Evolutionary conservation across 805 yeast genomes (phyloP).

Genomic region (Ogataea henricii): DNA sequence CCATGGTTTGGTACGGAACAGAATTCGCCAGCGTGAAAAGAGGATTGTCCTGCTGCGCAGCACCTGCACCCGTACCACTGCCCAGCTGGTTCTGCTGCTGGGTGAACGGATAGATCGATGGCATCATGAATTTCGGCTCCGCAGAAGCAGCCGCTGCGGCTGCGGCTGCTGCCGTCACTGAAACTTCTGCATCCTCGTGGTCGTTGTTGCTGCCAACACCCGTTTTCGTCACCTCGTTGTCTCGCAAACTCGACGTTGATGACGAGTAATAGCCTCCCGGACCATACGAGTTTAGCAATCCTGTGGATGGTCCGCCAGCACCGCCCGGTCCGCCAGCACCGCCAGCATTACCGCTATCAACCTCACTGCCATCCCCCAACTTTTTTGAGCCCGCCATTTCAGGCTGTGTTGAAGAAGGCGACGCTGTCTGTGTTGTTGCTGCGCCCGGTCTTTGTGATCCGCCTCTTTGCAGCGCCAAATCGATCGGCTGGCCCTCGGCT

Average conservation of each 20-base stretch:
- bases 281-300: not conserved
- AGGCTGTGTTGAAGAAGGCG: slow-evolving; percentile 26
- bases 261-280: slow-evolving; percentile 16
- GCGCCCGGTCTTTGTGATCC: slow-evolving; percentile 5
- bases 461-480: slow-evolving; percentile 1
- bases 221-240: slow-evolving; percentile 15
- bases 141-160: slow-evolving; percentile 5
- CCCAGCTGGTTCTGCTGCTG: slow-evolving; percentile 15
- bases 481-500: slow-evolving; percentile 15
- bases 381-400: slow-evolving; percentile 21
- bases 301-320: not conserved
- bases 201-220: slow-evolving; percentile 7
- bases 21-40: slow-evolving; percentile 35
- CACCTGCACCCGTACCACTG: slow-evolving; percentile 1
- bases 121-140: slow-evolving; percentile 9
- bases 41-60: slow-evolving; percentile 27
- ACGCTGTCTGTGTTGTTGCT: slow-evolving; percentile 8
- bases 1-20: slow-evolving; percentile 20
- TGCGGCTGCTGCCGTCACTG: slow-evolving; percentile 2
- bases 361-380: slow-evolving; percentile 11
- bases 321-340: not conserved
- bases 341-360: not conserved
- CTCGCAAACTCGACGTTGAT: slow-evolving; percentile 25
- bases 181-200: not conserved
- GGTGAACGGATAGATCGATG: slow-evolving; percentile 22